Percentiles rank a stretch among this genome's conserved stretches.
Evolutionary conservation across 73 alveolate species (phyloP).

Genomic region (Paramecium sonneborni): DNA sequence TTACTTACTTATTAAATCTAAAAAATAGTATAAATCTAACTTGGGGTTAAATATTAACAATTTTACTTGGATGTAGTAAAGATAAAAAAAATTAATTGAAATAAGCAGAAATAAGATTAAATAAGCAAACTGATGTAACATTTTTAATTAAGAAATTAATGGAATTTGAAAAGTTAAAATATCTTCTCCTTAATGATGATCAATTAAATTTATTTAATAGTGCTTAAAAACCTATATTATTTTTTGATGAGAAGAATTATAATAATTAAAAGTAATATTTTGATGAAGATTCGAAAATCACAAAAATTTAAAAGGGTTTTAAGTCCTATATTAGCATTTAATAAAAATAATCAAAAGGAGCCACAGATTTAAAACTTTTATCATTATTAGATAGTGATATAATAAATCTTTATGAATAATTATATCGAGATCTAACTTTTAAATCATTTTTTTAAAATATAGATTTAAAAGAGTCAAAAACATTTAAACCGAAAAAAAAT

Average conservation of each 20-base stretch:
- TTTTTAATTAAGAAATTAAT: not conserved
- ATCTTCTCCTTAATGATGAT: slow-evolving; percentile 1
- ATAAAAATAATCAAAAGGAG: not conserved
- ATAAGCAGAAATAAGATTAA: not conserved
- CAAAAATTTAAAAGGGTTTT: not conserved
- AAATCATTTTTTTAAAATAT: not conserved
- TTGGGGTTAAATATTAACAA: no score
- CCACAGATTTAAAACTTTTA: not conserved
- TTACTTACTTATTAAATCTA: no score
- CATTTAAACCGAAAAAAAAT: no score
- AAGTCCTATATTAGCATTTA: not conserved
- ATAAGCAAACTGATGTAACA: not conserved
- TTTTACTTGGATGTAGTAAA: no score
- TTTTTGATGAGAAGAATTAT: not conserved
- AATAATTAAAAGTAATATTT: not conserved
- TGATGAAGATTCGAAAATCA: not conserved
- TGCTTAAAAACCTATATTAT: not conserved
- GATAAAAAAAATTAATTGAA: no score
- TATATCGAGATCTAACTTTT: not conserved
- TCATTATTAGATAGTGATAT: not conserved
- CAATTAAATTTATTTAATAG: not conserved
- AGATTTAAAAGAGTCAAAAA: no score
- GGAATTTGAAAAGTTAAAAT: slow-evolving; percentile 15
- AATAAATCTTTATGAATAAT: not conserved
- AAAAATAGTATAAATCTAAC: no score